Evolutionary conservation across 73 alveolate genomes (phyloP).

Genomic region (Paramecium bursaria): DNA sequence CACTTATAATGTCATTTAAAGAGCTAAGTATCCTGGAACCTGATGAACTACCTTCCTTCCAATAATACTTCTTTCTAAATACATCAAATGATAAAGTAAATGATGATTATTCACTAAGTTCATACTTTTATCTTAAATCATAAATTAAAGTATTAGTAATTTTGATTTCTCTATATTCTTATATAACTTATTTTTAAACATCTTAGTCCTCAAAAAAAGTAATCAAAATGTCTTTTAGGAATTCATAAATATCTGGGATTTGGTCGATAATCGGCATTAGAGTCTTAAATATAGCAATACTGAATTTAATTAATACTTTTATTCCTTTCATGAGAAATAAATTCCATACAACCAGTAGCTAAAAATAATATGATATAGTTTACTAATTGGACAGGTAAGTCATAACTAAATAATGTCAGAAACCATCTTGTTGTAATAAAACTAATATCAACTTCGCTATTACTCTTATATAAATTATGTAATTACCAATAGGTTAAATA

Average conservation of each 20-base stretch:
- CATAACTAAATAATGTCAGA: constrained; percentile 21
- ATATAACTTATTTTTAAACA: neutral
- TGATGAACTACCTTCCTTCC: too few species aligned
- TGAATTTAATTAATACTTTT: too few species aligned
- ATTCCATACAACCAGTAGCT: too few species aligned
- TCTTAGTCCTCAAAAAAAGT: neutral
- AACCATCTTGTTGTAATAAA: constrained; percentile 54
- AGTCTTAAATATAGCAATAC: too few species aligned
- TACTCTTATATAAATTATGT: neutral
- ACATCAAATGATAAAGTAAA: too few species aligned
- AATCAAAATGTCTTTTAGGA: constrained; percentile 5
- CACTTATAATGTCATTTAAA: too few species aligned
- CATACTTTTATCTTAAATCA: constrained; percentile 17
- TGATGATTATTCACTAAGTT: too few species aligned
- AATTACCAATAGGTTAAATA: constrained; percentile 10
- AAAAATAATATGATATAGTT: too few species aligned
- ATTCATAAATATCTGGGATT: constrained; percentile 9
- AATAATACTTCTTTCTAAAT: too few species aligned
- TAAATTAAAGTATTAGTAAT: constrained; percentile 1
- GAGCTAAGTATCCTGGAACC: too few species aligned
- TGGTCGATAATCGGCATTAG: constrained; percentile 1
- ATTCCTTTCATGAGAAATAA: too few species aligned
- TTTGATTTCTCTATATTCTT: neutral
- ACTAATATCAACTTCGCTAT: constrained; percentile 10
- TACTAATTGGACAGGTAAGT: too few species aligned